Percentiles rank a stretch among this genome's conserved stretches.
Conservation (phyloP, 306 rosid species). For the Pueraria montana region DNA sequence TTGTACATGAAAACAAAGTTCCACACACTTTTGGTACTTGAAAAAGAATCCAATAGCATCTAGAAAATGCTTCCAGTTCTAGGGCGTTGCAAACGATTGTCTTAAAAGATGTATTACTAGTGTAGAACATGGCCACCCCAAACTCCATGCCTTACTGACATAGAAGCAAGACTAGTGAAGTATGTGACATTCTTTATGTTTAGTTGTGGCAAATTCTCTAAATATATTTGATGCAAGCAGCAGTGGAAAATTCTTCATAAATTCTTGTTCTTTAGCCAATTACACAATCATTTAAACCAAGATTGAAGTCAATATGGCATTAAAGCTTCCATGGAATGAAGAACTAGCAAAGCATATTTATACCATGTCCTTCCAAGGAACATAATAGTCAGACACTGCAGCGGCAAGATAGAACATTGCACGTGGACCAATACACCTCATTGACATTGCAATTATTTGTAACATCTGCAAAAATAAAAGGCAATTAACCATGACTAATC, state of each 20-base stretch:
- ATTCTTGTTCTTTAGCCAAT: constrained; percentile 26
- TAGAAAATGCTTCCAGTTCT: constrained; percentile 3
- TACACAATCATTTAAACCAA: constrained; percentile 30
- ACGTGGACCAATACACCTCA: constrained; percentile 62
- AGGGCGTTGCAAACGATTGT: not conserved
- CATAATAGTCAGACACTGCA: constrained; percentile 93
- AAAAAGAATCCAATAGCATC: constrained; percentile 15
- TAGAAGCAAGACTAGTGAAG: constrained; percentile 4
- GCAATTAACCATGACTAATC: constrained; percentile 17
- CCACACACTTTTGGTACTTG: constrained; percentile 7
- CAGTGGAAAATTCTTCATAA: not conserved
- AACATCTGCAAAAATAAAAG: constrained; percentile 69
- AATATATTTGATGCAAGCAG: constrained; percentile 24
- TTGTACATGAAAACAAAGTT: not conserved
- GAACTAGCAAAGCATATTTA: constrained; percentile 43
- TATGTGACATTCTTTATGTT: not conserved
- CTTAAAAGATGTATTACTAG: not conserved
- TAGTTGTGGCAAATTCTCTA: constrained; percentile 10
- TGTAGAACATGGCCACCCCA: constrained; percentile 15
- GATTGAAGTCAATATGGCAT: constrained; percentile 19
- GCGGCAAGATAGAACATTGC: constrained; percentile 95
- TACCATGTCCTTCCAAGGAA: constrained; percentile 99
- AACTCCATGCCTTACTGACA: constrained; percentile 11
- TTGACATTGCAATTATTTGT: constrained; percentile 65
- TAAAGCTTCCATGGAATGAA: constrained; percentile 19